Percentiles rank a stretch among this genome's conserved stretches.
Conservation (phyloP, 805 yeast species). For the Candida xyloterini region DNA sequence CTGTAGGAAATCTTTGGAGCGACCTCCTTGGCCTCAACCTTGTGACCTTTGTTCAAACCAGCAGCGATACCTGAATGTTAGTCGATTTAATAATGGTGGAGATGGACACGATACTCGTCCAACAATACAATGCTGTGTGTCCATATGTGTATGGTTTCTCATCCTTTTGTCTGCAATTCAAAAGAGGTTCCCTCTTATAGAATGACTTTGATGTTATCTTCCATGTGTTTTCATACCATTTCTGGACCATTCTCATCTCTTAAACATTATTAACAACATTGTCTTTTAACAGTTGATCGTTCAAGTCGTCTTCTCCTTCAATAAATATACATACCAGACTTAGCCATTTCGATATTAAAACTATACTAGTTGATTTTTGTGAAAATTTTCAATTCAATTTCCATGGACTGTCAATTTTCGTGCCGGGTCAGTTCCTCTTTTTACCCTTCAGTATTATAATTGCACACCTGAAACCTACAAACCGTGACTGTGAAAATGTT, state of each 20-base stretch:
- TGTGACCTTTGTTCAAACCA: slow-evolving; percentile 99
- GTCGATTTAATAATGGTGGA: slow-evolving; percentile 11
- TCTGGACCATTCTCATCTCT: background rate
- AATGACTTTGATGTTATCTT: background rate
- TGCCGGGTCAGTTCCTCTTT: slow-evolving; percentile 1
- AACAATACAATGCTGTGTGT: background rate
- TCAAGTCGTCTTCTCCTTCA: background rate
- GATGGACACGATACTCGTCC: background rate
- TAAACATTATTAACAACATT: background rate
- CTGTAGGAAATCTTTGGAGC: slow-evolving; percentile 90
- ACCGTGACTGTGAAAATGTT: slow-evolving; percentile 12
- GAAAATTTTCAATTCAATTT: slow-evolving; percentile 12
- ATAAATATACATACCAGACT: slow-evolving; percentile 53
- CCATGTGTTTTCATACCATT: background rate
- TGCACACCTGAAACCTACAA: slow-evolving; percentile 5
- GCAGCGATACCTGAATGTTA: slow-evolving; percentile 74
- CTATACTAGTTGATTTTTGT: slow-evolving; percentile 7
- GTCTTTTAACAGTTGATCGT: background rate
- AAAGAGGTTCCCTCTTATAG: background rate
- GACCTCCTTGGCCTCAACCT: slow-evolving; percentile 80
- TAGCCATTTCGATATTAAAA: slow-evolving; percentile 47
- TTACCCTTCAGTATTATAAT: background rate
- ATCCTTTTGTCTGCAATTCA: no score
- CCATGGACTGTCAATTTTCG: slow-evolving; percentile 4
- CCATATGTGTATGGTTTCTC: no score